phyloP scores from a whole-genome alignment of 257 asterid species.

The Agastache rugosa region DNA sequence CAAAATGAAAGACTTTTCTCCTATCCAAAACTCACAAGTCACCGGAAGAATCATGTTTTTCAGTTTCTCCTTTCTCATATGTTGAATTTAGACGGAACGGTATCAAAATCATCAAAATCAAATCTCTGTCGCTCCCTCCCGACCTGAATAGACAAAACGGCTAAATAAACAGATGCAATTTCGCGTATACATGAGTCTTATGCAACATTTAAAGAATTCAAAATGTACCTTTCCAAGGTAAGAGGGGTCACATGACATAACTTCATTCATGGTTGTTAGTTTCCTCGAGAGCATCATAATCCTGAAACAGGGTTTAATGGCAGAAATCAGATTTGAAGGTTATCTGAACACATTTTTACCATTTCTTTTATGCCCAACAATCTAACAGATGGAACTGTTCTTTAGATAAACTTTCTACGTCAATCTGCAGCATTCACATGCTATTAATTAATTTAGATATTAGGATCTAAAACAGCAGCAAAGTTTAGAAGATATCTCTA shows the following conservation, averaged over 20 bases:
- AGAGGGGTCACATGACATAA: slow-evolving; percentile 72
- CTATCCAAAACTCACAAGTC: slow-evolving; percentile 32
- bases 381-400: neutral
- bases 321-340: slow-evolving; percentile 9
- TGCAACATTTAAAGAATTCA: neutral
- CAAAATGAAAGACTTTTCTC: neutral
- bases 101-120: slow-evolving; percentile 87
- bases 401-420: neutral
- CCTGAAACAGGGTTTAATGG: slow-evolving; percentile 54
- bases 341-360: neutral
- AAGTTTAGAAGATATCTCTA: neutral
- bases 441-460: neutral
- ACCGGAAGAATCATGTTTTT: neutral
- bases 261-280: slow-evolving; percentile 78
- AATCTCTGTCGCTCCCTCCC: slow-evolving; percentile 93
- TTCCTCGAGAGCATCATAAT: slow-evolving; percentile 83
- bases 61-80: slow-evolving; percentile 46
- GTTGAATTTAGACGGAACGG: slow-evolving; percentile 78
- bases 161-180: neutral
- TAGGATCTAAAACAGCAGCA: slow-evolving; percentile 4
- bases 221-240: slow-evolving; percentile 78
- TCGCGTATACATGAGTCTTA: neutral
- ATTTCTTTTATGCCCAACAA: neutral
- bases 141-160: slow-evolving; percentile 46
- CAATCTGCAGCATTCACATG: neutral